Evolutionary conservation across 148 eudicot genomes (phyloP).

Genomic region (Amaranthus palmeri): DNA sequence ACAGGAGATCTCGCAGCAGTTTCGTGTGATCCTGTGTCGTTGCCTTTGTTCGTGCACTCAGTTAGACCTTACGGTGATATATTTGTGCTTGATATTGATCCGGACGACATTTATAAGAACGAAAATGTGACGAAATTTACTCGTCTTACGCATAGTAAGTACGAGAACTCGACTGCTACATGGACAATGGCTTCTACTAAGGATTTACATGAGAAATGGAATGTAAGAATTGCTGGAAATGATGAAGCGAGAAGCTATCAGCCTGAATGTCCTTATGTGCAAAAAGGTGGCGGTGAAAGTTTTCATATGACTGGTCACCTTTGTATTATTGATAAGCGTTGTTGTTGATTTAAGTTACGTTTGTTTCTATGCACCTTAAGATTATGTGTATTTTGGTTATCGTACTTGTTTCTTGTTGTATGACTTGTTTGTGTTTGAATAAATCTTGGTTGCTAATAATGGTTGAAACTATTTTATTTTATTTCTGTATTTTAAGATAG

Average conservation of each 20-base stretch:
- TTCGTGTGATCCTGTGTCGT: constrained; percentile 22
- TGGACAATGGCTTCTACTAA: constrained; percentile 5
- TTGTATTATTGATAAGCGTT: background rate
- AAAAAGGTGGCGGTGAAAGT: constrained; percentile 5
- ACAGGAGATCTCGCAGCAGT: constrained; percentile 18
- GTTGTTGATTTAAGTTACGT: background rate
- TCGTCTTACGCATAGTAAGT: constrained; percentile 21
- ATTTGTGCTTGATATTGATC: constrained; percentile 9
- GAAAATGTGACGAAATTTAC: background rate
- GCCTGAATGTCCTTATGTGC: constrained; percentile 10
- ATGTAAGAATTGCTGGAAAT: constrained; percentile 11
- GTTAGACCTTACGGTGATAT: constrained; percentile 24
- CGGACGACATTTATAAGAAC: constrained; percentile 12
- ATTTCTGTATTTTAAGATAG: too few species aligned
- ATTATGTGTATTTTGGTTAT: background rate
- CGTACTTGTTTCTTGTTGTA: background rate
- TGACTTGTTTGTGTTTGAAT: background rate
- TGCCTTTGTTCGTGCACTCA: constrained; percentile 20
- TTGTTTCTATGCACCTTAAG: background rate
- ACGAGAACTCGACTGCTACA: constrained; percentile 8
- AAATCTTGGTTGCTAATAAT: too few species aligned
- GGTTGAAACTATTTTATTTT: too few species aligned
- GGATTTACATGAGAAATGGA: constrained; percentile 9
- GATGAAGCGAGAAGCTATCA: background rate
- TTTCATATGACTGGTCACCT: constrained; percentile 15